Evolutionary conservation across 148 eudicot species (phyloP).

Genomic region (Polygonum aviculare): DNA sequence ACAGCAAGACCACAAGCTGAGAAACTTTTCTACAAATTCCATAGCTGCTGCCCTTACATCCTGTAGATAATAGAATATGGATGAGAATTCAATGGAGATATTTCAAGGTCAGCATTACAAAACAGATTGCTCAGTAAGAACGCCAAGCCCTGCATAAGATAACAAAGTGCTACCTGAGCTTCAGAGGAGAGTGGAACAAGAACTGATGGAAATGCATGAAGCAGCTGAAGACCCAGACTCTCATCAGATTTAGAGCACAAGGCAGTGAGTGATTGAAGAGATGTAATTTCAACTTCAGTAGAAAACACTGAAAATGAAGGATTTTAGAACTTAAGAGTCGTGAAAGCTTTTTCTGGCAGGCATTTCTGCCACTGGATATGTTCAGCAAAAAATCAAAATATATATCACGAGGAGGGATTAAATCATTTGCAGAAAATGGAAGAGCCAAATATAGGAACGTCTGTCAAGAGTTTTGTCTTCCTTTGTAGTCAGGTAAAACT

Average conservation of each 20-base stretch:
- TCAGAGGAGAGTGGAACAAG: conserved; percentile 70
- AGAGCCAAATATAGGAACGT: neutral
- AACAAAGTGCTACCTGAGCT: conserved; percentile 32
- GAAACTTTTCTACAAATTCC: conserved; percentile 67
- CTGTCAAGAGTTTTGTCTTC: neutral
- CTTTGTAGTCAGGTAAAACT: neutral
- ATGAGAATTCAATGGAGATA: neutral
- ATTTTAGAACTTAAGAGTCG: neutral
- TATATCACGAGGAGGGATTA: neutral
- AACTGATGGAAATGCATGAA: conserved; percentile 56
- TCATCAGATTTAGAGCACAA: conserved; percentile 54
- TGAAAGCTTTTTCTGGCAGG: neutral
- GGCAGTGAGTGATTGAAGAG: conserved; percentile 50
- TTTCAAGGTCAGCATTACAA: neutral
- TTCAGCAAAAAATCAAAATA: neutral
- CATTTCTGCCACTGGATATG: neutral
- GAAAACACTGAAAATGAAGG: conserved; percentile 40
- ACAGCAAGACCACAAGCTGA: conserved; percentile 38
- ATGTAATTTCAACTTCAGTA: conserved; percentile 53
- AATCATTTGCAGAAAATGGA: neutral
- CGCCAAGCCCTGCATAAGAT: neutral
- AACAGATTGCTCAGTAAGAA: neutral
- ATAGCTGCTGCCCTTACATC: conserved; percentile 67
- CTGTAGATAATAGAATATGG: conserved; percentile 14
- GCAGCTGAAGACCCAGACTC: conserved; percentile 36